Conservation (phyloP, 768 basidiomycete species). For the Suillus alpinus region DNA sequence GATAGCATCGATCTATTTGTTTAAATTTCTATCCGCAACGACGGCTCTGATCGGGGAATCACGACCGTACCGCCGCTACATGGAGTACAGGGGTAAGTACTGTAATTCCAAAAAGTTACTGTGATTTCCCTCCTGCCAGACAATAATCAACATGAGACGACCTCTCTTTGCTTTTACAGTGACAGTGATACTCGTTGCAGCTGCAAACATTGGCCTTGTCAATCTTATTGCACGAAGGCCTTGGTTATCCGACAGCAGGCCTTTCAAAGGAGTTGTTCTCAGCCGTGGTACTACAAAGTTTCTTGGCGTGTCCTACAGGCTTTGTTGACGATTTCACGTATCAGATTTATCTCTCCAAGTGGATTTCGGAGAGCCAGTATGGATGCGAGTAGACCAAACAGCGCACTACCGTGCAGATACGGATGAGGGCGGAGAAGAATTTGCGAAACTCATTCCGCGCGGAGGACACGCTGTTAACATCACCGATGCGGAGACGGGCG, state of each 20-base stretch:
- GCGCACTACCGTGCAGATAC: slow-evolving; percentile 17
- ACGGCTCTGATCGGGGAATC: no score
- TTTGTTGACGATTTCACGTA: not conserved
- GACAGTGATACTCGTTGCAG: not conserved
- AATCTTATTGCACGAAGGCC: not conserved
- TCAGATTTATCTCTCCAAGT: no score
- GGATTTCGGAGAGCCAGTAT: slow-evolving; percentile 14
- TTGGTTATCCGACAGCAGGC: not conserved
- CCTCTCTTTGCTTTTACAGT: not conserved
- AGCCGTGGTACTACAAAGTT: not conserved
- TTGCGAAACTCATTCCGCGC: slow-evolving; percentile 26
- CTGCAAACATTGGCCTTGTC: not conserved
- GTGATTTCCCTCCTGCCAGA: no score
- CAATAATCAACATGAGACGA: no score
- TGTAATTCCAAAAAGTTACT: no score
- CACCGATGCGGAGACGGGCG: slow-evolving; percentile 4
- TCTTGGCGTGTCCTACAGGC: not conserved
- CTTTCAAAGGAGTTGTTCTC: not conserved
- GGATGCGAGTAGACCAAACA: slow-evolving; percentile 22
- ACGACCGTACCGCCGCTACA: no score
- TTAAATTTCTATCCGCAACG: no score
- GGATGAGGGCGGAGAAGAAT: slow-evolving; percentile 22
- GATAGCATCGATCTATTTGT: no score
- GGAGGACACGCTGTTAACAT: slow-evolving; percentile 31
- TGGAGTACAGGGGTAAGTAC: no score